Evolutionary conservation across 2,329 filamentous ascomycete genomes (phyloP), one percentile per base, ranked within the genome.

Genomic region (Pyricularia grisea): DNA sequence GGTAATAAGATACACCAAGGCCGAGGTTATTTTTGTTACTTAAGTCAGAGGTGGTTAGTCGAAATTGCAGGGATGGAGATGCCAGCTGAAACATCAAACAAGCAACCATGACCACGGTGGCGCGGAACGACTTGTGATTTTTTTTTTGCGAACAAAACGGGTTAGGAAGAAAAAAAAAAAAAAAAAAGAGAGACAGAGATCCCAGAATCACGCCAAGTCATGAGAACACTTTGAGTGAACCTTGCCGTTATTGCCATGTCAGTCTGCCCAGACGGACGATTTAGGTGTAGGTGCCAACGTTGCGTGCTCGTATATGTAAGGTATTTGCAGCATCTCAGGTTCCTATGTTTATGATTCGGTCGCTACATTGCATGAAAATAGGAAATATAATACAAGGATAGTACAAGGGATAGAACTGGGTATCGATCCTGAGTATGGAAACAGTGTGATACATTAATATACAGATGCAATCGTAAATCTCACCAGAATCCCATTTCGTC

Each of bases 401-500:
- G 25, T 61, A 61, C 58, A 61, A 12, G 58, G n/a, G 58, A 27
- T 11, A 61, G 58, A 61, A 61, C 10, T 27, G 58, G 58, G 58
- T 61, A 61, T 61, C 58, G 27, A 25, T 61, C 58, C 58, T 61
- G n/a, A 17, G 25, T 61, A 12, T 25, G 58, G 27, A 61, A 11
- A 61, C 33, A 61, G 11, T 61, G 58, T 14, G 4, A 9, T 27
- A 23, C 58, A 50, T n/a, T 50, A 50, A n/a, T 50, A n/a, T 50
- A 50, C 58, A 27, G 11, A 23, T 27, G 20, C 71, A 67, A 10
- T 64, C 36, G 55, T 75, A 70, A 50, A 69, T 10, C 69, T 71
- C 36, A 2, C 66, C 64, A 23, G 72, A 73, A 33, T 74, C 73
- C 28, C 20, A 69, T 27, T 42, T 69, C 68, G 9, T 66, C 28